These are phyloP conservation scores for Buddleja alternifolia DNA, from an alignment of 257 asterid species.

Conservation along the genomic window DNA sequence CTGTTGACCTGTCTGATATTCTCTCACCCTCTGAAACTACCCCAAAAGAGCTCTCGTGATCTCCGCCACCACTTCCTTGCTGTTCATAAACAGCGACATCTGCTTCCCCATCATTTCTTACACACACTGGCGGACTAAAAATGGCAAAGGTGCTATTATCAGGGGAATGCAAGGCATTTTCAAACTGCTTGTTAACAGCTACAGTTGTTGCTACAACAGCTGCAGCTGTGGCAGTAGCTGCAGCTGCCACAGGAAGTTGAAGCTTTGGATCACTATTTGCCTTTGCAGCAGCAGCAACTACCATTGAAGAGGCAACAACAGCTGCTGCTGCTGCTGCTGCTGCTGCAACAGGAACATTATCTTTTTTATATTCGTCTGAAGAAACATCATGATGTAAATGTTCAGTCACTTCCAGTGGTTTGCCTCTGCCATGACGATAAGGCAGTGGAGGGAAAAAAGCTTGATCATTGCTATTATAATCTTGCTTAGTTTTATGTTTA, in stretches of 20 bases:
- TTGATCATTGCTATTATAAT: constrained; percentile 41
- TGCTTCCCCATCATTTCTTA: constrained; percentile 59
- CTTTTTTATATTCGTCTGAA: constrained; percentile 47
- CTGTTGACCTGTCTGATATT: constrained; percentile 79
- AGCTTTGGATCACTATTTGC: constrained; percentile 52
- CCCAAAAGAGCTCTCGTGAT: constrained; percentile 46
- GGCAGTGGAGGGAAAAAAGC: constrained; percentile 83
- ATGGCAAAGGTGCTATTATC: constrained; percentile 27
- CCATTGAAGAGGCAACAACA: constrained; percentile 95
- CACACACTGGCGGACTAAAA: constrained; percentile 37
- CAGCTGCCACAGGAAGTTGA: constrained; percentile 90
- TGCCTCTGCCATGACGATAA: constrained; percentile 48
- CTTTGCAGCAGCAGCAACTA: constrained; percentile 76
- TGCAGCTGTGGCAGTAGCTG: constrained; percentile 93
- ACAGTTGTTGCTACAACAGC: constrained; percentile 90
- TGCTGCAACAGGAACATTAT: constrained; percentile 77
- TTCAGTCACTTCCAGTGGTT: constrained; percentile 40
- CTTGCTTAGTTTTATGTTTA: constrained; percentile 36
- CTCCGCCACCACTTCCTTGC: constrained; percentile 54
- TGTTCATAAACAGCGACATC: constrained; percentile 46
- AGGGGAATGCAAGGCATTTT: constrained; percentile 52
- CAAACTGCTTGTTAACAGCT: constrained; percentile 75
- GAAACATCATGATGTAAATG: constrained; percentile 33
- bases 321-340: constrained; percentile 92
- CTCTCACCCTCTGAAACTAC: constrained; percentile 77